Percentiles rank a stretch among this genome's conserved stretches.
Conservation (phyloP, 768 basidiomycete species). For the Suillus plorans region DNA sequence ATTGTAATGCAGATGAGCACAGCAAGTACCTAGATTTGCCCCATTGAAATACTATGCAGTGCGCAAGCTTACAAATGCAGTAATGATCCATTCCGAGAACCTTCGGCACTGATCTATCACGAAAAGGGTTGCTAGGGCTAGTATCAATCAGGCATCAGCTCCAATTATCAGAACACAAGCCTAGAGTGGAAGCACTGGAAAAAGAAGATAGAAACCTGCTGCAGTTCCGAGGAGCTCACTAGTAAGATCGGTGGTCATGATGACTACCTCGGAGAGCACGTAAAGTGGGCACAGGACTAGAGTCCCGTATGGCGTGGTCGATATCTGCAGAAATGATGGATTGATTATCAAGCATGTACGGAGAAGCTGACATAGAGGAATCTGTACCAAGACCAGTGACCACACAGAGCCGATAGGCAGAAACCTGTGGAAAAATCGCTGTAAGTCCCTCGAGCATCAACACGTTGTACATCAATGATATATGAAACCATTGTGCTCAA, state of each 20-base stretch:
- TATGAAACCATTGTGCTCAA: too few species aligned
- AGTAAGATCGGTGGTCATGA: constrained; percentile 28
- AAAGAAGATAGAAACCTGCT: constrained; percentile 71
- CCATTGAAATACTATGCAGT: constrained; percentile 8
- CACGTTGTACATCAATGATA: too few species aligned
- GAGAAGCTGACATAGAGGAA: too few species aligned
- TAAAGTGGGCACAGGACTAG: constrained; percentile 61
- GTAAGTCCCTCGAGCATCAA: too few species aligned
- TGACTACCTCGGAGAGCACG: constrained; percentile 64
- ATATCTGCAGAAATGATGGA: too few species aligned
- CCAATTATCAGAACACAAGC: constrained; percentile 69
- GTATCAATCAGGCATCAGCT: constrained; percentile 65
- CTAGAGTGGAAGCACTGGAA: constrained; percentile 68
- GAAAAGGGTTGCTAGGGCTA: constrained; percentile 71
- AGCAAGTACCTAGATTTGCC: constrained; percentile 49
- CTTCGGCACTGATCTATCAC: constrained; percentile 62
- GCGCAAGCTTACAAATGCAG: constrained; percentile 49
- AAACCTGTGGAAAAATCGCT: too few species aligned
- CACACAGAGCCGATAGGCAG: too few species aligned
- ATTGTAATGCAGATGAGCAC: constrained; percentile 79
- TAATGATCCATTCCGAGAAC: constrained; percentile 68
- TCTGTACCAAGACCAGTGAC: too few species aligned
- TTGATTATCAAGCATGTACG: too few species aligned
- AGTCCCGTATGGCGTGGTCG: constrained; percentile 39
- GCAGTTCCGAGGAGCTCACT: constrained; percentile 82